Conservation (phyloP, 768 basidiomycete genomes). For the Harrya chromipes region DNA sequence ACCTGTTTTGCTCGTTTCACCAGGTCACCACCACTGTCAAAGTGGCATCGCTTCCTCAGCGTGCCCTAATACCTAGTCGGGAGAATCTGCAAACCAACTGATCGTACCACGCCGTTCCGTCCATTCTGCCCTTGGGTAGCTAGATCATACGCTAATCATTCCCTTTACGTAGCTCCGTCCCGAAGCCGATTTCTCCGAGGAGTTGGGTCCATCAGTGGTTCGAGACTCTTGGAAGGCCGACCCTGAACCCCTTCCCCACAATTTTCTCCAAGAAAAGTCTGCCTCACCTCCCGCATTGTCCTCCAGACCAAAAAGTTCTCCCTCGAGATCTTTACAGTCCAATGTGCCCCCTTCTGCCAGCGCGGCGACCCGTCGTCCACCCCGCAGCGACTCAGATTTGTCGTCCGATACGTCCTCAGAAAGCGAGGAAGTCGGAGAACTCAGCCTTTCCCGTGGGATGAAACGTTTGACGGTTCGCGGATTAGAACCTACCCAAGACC, state of each 20-base stretch:
- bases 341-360: slow-evolving; percentile 6
- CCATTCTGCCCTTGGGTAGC: neutral
- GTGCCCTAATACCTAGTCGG: neutral
- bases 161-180: slow-evolving; percentile 51
- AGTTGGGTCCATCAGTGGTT: slow-evolving; percentile 59
- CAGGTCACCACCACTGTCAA: neutral
- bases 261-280: slow-evolving; percentile 22
- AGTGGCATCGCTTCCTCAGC: neutral
- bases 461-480: slow-evolving; percentile 37
- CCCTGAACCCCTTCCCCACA: slow-evolving; percentile 11
- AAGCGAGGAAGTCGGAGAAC: slow-evolving; percentile 36
- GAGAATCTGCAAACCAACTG: neutral
- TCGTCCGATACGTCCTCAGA: slow-evolving; percentile 34
- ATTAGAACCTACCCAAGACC: slow-evolving; percentile 36
- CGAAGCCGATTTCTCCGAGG: slow-evolving; percentile 55
- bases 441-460: slow-evolving; percentile 38
- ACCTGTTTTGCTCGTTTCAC: neutral
- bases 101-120: neutral
- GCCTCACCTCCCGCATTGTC: slow-evolving; percentile 17
- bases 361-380: slow-evolving; percentile 9
- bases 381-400: slow-evolving; percentile 26
- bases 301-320: slow-evolving; percentile 13
- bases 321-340: slow-evolving; percentile 9
- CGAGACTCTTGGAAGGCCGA: slow-evolving; percentile 62
- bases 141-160: slow-evolving; percentile 8